phyloP scores from a whole-genome alignment of 2,329 filamentous ascomycete genomes.

The Mollisiaceae sp. region DNA sequence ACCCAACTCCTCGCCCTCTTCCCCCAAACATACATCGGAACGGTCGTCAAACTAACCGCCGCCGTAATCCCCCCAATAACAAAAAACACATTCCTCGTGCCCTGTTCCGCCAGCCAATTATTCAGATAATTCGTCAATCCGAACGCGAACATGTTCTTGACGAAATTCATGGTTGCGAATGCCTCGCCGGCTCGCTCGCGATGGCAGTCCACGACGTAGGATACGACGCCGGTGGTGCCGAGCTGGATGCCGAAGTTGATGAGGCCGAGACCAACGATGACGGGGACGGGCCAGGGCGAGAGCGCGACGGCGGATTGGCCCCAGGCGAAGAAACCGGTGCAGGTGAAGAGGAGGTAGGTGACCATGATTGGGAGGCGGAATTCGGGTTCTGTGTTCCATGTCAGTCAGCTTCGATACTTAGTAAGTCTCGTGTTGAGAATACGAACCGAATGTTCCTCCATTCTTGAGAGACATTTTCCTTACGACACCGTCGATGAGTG shows the following conservation, averaged over 20 bases:
- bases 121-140: constrained; percentile 35
- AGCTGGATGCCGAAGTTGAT: constrained; percentile 46
- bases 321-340: constrained; percentile 48
- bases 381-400: constrained; percentile 45
- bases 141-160: constrained; percentile 47
- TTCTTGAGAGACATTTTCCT: constrained; percentile 41
- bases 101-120: constrained; percentile 38
- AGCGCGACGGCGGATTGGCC: constrained; percentile 41
- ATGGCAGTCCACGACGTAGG: constrained; percentile 49
- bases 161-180: constrained; percentile 48
- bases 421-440: neutral
- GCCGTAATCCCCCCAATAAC: constrained; percentile 25
- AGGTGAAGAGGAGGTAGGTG: constrained; percentile 39
- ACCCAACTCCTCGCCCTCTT: constrained; percentile 41
- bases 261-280: constrained; percentile 43
- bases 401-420: no score
- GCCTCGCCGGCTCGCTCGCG: constrained; percentile 47
- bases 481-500: constrained; percentile 46
- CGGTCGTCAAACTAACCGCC: constrained; percentile 30
- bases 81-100: constrained; percentile 33
- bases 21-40: constrained; percentile 40
- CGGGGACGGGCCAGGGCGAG: constrained; percentile 43
- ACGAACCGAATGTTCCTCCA: constrained; percentile 29
- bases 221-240: constrained; percentile 45
- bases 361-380: constrained; percentile 43